A percentile compares a stretch with the other conserved stretches of the same genome.
Conservation (phyloP, 2,329 filamentous ascomycete genomes). For the Lachnellula subtilissima region DNA sequence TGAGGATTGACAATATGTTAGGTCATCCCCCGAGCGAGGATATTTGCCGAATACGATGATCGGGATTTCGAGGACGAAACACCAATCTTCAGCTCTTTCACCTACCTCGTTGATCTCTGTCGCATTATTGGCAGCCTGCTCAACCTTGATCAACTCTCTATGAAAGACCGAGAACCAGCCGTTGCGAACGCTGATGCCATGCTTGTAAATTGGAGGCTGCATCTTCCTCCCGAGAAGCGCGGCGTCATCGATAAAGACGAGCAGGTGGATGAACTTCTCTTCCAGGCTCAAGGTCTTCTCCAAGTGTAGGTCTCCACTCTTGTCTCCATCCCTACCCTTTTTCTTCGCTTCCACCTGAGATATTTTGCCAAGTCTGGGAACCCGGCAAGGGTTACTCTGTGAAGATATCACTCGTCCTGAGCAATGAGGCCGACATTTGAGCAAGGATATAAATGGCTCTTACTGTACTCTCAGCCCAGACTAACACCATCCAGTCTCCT, state of each 20-base stretch:
- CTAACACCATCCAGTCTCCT: slow-evolving; percentile 10
- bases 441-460: not conserved
- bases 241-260: slow-evolving; percentile 35
- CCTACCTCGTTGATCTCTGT: slow-evolving; percentile 36
- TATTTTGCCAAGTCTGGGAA: too few relatives aligned
- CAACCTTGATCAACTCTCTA: slow-evolving; percentile 25
- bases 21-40: slow-evolving; percentile 34
- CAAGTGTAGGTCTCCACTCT: slow-evolving; percentile 31
- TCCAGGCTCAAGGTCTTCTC: slow-evolving; percentile 33
- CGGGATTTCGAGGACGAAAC: slow-evolving; percentile 33
- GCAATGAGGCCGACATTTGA: too few relatives aligned
- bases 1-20: slow-evolving; percentile 8
- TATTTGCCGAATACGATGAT: slow-evolving; percentile 33
- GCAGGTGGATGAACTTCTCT: slow-evolving; percentile 36
- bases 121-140: slow-evolving; percentile 33
- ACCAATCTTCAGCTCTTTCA: slow-evolving; percentile 36
- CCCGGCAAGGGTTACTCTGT: too few relatives aligned
- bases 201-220: slow-evolving; percentile 36
- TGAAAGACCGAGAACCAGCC: slow-evolving; percentile 23
- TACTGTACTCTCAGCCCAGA: not conserved
- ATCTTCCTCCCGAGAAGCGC: slow-evolving; percentile 37
- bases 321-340: too few relatives aligned
- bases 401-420: too few relatives aligned
- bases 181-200: slow-evolving; percentile 34
- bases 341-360: not conserved